Conservation (phyloP, 345 rosid genomes). For the Melaleuca quinquenervia region DNA sequence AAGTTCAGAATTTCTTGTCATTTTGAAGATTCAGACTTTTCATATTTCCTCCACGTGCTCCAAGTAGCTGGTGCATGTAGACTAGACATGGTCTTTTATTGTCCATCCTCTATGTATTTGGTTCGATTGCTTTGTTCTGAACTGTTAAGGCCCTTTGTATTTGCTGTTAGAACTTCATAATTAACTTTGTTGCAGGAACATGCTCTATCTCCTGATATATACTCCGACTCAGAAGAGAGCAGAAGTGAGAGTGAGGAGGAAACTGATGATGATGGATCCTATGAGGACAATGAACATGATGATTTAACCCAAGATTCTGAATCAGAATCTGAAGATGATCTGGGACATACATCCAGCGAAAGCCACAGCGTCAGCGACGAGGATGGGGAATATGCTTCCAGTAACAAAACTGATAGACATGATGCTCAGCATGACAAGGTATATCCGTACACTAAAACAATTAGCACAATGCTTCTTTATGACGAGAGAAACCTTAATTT, state of each 20-base stretch:
- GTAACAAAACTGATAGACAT: constrained; percentile 33
- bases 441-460: not conserved
- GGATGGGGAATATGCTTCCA: constrained; percentile 24
- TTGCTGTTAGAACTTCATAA: not conserved
- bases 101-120: not conserved
- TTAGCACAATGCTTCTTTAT: not conserved
- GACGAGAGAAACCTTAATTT: not conserved
- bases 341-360: constrained; percentile 36
- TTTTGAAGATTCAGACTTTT: not conserved
- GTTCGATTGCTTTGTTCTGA: not conserved
- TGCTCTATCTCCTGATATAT: constrained; percentile 57
- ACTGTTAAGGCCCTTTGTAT: not conserved
- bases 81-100: not conserved
- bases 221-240: constrained; percentile 74
- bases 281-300: constrained; percentile 52
- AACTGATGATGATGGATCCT: constrained; percentile 71
- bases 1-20: not conserved
- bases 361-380: constrained; percentile 31
- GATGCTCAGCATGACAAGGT: not conserved
- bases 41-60: not conserved
- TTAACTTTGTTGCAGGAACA: constrained; percentile 56
- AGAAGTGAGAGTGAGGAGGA: constrained; percentile 80
- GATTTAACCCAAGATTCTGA: constrained; percentile 43
- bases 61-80: not conserved
- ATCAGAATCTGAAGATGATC: constrained; percentile 41